Evolutionary conservation across 192 early-diverging fungal species (phyloP).

Genomic region (Gamsiella multidivaricata): DNA sequence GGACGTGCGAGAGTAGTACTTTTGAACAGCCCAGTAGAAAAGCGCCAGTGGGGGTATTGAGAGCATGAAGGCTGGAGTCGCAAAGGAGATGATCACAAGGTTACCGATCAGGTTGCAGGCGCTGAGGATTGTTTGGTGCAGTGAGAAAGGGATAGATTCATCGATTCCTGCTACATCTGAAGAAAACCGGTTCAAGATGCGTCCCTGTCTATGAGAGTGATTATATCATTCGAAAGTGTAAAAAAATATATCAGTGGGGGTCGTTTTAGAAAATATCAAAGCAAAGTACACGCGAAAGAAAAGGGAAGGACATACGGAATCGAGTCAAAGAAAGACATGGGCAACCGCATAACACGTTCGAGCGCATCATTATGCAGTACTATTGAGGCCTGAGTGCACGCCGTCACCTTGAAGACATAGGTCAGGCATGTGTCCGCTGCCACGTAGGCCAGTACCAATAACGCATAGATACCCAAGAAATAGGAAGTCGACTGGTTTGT

Average conservation of each 20-base stretch:
- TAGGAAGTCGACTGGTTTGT: background rate
- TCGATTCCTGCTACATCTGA: conserved; percentile 87
- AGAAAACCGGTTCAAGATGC: conserved; percentile 89
- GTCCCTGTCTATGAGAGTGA: conserved; percentile 77
- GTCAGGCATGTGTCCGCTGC: conserved; percentile 11
- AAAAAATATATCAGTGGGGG: background rate
- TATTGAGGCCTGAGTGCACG: conserved; percentile 50
- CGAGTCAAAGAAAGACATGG: conserved; percentile 53
- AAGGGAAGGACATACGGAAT: conserved; percentile 11
- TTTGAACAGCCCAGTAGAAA: conserved; percentile 58
- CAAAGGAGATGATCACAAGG: conserved; percentile 51
- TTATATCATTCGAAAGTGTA: background rate
- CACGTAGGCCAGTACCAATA: conserved; percentile 6
- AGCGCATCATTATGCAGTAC: conserved; percentile 70
- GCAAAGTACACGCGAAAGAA: background rate
- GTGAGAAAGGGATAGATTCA: conserved; percentile 62
- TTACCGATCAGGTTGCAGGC: conserved; percentile 36
- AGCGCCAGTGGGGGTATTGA: conserved; percentile 58
- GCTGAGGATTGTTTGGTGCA: no score
- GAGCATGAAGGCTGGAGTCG: conserved; percentile 50
- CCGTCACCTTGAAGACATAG: conserved; percentile 1
- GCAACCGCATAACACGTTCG: conserved; percentile 65
- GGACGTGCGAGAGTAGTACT: conserved; percentile 74
- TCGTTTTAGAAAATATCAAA: background rate
- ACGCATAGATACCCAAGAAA: conserved; percentile 26